Conservation (phyloP, 495 filamentous ascomycete genomes). For the Penicillium paradoxum region DNA sequence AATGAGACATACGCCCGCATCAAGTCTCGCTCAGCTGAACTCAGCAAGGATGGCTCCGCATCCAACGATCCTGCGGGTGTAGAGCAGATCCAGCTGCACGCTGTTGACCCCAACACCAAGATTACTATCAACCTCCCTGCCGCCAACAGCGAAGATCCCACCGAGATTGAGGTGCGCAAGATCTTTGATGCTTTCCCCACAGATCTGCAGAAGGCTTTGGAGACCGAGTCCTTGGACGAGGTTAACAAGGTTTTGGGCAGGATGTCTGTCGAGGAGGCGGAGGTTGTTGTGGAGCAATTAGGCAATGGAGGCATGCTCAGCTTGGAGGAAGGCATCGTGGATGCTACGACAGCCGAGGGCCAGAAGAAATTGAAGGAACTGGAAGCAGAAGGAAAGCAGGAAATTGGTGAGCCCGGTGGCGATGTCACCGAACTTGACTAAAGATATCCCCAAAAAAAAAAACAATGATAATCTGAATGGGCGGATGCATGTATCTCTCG, state of each 20-base stretch:
- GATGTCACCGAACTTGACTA: constrained; percentile 42
- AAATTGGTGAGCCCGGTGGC: constrained; percentile 39
- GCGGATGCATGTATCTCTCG: constrained; percentile 11
- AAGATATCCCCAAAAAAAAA: constrained; percentile 13
- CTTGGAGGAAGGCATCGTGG: constrained; percentile 87
- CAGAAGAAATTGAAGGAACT: constrained; percentile 70
- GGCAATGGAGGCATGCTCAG: constrained; percentile 88
- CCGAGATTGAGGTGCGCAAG: constrained; percentile 58
- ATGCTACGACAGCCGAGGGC: constrained; percentile 92
- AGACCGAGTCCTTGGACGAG: constrained; percentile 80
- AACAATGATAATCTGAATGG: constrained; percentile 4
- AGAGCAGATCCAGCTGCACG: constrained; percentile 97
- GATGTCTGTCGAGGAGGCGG: constrained; percentile 89
- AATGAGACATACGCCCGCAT: constrained; percentile 79
- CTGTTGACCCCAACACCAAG: constrained; percentile 86
- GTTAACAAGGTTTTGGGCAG: constrained; percentile 94
- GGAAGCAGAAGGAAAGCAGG: constrained; percentile 54
- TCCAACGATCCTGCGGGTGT: constrained; percentile 65
- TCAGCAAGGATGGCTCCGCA: constrained; percentile 60
- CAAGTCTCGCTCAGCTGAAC: constrained; percentile 69
- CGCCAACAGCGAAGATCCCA: constrained; percentile 56
- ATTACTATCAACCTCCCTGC: constrained; percentile 81
- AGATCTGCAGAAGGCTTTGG: constrained; percentile 73
- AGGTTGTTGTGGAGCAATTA: constrained; percentile 79
- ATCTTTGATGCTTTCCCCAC: constrained; percentile 82